Evolutionary conservation across 176 grass and related monocot species (phyloP), one percentile per base, ranked within the genome.

Genomic region (Elaeis guineensis): DNA sequence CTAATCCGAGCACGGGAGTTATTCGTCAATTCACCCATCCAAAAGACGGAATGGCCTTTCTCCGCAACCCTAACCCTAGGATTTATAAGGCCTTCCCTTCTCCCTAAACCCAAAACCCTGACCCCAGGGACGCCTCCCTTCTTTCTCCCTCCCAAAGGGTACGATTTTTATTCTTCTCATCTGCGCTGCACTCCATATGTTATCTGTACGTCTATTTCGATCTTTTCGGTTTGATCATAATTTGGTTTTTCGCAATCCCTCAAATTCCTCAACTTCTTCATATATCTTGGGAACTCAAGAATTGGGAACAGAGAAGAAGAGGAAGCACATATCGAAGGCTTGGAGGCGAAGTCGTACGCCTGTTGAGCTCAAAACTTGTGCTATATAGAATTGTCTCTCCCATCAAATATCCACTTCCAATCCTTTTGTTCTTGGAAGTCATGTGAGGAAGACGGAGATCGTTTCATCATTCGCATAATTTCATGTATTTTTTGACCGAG

Each of bases 311-410:
- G 16, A 17, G 6, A 35, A 17, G 2, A 54, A 57, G 89, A 12
- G 35, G 35, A 44, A 44, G 35, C 89, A 87, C 89, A 84, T 80
- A 87, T 93, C 89, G 84, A 93, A 93, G 89, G 89, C 77, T 87
- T 83, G 70, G 85, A 70, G 76, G 77, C 57, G 66, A 78, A 76
- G 22, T 49, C 6, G 54, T 53, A 66, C 66, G 77, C 72, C 82
- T 69, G 60, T 25, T 72, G 73, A 87, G 89, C 89, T 93, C 89
- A 93, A 93, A 73, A 65, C 56, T 87, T 84, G 89, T 93, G 89
- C 89, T 17, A 93, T 61, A 93, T 81, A 26, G 21, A 18, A 12
- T 63, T 49, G 55, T 82, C n/a, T 73, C 71, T 44, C 67, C 6
- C 54, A 39, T 61, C 50, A 16, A 28, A 30, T 55, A 29, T 66